A percentile compares a stretch with the other conserved stretches of the same genome.
Conservation (phyloP, 2,329 filamentous ascomycete species). For the Diaporthe vaccinii region DNA sequence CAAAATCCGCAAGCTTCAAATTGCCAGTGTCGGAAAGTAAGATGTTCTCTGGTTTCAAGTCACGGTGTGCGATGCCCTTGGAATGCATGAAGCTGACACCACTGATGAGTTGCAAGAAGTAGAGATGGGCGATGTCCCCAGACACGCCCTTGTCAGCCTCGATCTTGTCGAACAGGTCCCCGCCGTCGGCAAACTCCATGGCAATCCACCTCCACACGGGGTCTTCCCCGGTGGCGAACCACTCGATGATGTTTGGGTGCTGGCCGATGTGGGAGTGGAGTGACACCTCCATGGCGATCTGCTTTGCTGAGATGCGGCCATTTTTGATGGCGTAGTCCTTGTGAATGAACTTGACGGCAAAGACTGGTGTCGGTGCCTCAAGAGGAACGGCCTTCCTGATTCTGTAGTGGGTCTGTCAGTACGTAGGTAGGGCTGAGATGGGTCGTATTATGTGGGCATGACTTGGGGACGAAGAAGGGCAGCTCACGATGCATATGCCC, state of each 20-base stretch:
- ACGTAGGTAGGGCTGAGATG: constrained; percentile 35
- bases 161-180: constrained; percentile 99
- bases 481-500: constrained; percentile 93
- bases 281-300: constrained; percentile 91
- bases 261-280: constrained; percentile 90
- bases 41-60: constrained; percentile 96
- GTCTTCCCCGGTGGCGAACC: constrained; percentile 90
- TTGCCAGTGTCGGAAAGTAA: constrained; percentile 86
- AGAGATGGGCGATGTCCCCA: constrained; percentile 94
- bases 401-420: constrained; percentile 59
- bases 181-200: constrained; percentile 96
- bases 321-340: constrained; percentile 93
- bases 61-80: constrained; percentile 93
- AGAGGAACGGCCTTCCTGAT: constrained; percentile 93
- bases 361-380: constrained; percentile 78
- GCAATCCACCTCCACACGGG: constrained; percentile 94
- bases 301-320: constrained; percentile 89
- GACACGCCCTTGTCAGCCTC: constrained; percentile 97
- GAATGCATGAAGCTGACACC: constrained; percentile 96
- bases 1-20: constrained; percentile 96
- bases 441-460: constrained; percentile 37
- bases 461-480: constrained; percentile 26
- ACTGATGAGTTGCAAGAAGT: constrained; percentile 91
- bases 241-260: constrained; percentile 94
- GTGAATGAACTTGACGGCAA: constrained; percentile 99